Percentiles rank a stretch among this genome's conserved stretches.
phyloP scores from a whole-genome alignment of 192 early-diverging fungal genomes.

The Backusella tarrabulga region DNA sequence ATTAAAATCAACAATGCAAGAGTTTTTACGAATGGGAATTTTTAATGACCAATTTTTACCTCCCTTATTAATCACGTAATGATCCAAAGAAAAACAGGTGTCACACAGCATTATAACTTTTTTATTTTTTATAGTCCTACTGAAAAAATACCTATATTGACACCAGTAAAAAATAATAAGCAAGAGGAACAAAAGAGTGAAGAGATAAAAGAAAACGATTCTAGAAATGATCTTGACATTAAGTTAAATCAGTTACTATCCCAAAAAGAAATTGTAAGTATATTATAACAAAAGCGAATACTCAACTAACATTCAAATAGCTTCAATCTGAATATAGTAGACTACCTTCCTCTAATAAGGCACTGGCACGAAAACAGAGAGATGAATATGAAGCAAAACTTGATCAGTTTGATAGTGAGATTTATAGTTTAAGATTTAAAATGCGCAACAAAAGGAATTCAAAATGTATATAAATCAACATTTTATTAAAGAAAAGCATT shows the following conservation, averaged over 20 bases:
- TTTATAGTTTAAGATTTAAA: constrained; percentile 43
- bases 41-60: background rate
- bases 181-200: background rate
- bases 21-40: background rate
- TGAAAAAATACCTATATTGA: background rate
- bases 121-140: background rate
- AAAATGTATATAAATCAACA: background rate
- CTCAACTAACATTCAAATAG: constrained; percentile 11
- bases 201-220: background rate
- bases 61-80: background rate
- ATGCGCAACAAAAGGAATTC: constrained; percentile 29
- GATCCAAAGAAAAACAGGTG: background rate
- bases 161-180: background rate
- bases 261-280: background rate
- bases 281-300: background rate
- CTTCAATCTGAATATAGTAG: constrained; percentile 49
- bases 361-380: constrained; percentile 36
- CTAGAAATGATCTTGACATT: background rate
- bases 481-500: background rate
- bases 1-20: background rate
- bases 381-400: constrained; percentile 48
- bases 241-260: background rate
- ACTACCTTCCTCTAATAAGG: constrained; percentile 43
- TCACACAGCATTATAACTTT: background rate
- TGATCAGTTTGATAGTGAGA: constrained; percentile 42